Conservation (phyloP, 345 rosid genomes). For the Brassica juncea region DNA sequence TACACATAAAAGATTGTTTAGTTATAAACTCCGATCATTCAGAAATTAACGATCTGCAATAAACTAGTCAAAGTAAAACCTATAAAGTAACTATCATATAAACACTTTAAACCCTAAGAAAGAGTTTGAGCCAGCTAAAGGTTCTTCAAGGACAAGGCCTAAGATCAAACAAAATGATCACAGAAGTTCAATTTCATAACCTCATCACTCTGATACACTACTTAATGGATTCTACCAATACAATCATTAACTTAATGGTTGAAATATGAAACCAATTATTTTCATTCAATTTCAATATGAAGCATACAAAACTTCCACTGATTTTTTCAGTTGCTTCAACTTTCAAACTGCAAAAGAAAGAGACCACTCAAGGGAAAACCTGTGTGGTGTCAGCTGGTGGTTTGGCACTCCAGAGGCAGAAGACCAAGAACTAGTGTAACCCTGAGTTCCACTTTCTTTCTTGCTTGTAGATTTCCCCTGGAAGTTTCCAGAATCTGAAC, state of each 20-base stretch:
- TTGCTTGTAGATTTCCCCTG: slow-evolving; percentile 63
- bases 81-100: background rate
- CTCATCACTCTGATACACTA: background rate
- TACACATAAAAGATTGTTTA: background rate
- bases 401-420: slow-evolving; percentile 50
- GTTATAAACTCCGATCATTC: background rate
- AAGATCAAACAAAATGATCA: background rate
- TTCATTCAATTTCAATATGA: background rate
- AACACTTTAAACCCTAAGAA: background rate
- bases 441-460: slow-evolving; percentile 79
- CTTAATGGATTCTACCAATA: background rate
- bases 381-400: slow-evolving; percentile 45
- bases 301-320: background rate
- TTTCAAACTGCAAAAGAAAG: background rate
- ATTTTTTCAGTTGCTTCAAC: background rate
- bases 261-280: background rate
- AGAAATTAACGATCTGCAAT: background rate
- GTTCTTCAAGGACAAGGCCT: background rate
- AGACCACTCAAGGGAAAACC: slow-evolving; percentile 46
- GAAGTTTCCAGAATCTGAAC: slow-evolving; percentile 60
- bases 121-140: background rate
- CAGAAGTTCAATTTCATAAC: background rate
- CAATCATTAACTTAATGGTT: background rate
- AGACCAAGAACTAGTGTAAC: slow-evolving; percentile 53
- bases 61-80: background rate